A percentile compares a stretch with the other conserved stretches of the same genome.
Evolutionary conservation across 805 yeast genomes (phyloP).

Genomic region (Lipomyces mesembrius): DNA sequence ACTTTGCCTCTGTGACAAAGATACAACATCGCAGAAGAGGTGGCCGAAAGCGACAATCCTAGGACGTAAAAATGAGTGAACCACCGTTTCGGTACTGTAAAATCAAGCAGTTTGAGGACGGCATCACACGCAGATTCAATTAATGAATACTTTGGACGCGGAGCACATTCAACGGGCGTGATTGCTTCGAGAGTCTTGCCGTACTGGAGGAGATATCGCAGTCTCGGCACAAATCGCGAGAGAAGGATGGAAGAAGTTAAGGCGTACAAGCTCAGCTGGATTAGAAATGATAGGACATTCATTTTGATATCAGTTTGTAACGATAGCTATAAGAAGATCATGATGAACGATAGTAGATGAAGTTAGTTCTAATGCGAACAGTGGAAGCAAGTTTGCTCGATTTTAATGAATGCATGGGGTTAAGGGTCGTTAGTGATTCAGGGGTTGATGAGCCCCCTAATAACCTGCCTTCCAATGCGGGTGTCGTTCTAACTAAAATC

Average conservation of each 20-base stretch:
- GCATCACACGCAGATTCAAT: background rate
- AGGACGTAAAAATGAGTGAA: conserved; percentile 45
- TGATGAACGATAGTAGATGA: background rate
- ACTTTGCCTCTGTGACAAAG: conserved; percentile 2
- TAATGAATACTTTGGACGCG: background rate
- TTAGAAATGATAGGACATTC: conserved; percentile 19
- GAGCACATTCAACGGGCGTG: background rate
- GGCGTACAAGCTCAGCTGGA: conserved; percentile 15
- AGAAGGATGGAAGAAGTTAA: conserved; percentile 18
- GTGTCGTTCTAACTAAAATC: too few species aligned
- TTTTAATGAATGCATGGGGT: too few species aligned
- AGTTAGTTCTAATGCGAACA: too few species aligned
- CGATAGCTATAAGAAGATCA: background rate
- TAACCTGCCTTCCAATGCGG: too few species aligned
- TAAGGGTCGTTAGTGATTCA: too few species aligned
- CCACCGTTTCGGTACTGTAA: conserved; percentile 44
- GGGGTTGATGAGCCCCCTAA: too few species aligned
- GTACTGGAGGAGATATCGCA: conserved; percentile 23
- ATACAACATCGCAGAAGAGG: conserved; percentile 1
- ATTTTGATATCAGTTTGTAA: conserved; percentile 1
- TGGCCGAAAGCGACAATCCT: conserved; percentile 17
- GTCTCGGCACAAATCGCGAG: conserved; percentile 9
- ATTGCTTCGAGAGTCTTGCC: conserved; percentile 24
- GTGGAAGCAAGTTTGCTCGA: too few species aligned
- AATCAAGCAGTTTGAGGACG: conserved; percentile 8